phyloP scores from a whole-genome alignment of 1,139 yeast species.

The Kurtzmaniella natalensis region DNA sequence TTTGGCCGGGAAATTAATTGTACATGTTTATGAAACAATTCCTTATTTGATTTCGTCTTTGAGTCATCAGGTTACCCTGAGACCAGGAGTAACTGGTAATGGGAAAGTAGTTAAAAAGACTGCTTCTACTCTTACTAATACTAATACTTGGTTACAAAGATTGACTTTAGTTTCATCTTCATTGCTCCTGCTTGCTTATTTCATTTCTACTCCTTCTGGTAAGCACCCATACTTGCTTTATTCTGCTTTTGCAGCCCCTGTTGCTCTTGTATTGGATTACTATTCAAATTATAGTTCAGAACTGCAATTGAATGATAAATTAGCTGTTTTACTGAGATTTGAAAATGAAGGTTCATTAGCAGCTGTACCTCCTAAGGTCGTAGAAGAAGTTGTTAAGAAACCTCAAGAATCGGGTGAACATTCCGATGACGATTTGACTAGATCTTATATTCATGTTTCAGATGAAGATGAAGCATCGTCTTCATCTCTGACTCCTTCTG shows the following conservation, averaged over 20 bases:
- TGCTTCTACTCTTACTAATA: constrained; percentile 13
- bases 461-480: constrained; percentile 34
- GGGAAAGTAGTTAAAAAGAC: constrained; percentile 6
- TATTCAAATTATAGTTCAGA: constrained; percentile 16
- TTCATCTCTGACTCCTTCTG: constrained; percentile 27
- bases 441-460: constrained; percentile 48
- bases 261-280: constrained; percentile 24
- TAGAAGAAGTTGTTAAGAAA: constrained; percentile 6
- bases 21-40: constrained; percentile 30
- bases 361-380: constrained; percentile 9
- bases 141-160: too few species aligned
- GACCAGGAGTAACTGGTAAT: background rate
- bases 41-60: constrained; percentile 34
- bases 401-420: constrained; percentile 12
- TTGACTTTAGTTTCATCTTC: constrained; percentile 28
- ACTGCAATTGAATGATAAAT: constrained; percentile 14
- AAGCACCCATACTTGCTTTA: constrained; percentile 56
- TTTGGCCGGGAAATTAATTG: constrained; percentile 37
- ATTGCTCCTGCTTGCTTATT: constrained; percentile 40
- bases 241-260: constrained; percentile 48
- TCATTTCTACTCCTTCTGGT: constrained; percentile 36
- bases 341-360: constrained; percentile 5
- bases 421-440: constrained; percentile 37
- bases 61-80: constrained; percentile 9
- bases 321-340: constrained; percentile 7